Evolutionary conservation across 2,329 filamentous ascomycete genomes (phyloP).

Genomic region (Fonsecaea monophora): DNA sequence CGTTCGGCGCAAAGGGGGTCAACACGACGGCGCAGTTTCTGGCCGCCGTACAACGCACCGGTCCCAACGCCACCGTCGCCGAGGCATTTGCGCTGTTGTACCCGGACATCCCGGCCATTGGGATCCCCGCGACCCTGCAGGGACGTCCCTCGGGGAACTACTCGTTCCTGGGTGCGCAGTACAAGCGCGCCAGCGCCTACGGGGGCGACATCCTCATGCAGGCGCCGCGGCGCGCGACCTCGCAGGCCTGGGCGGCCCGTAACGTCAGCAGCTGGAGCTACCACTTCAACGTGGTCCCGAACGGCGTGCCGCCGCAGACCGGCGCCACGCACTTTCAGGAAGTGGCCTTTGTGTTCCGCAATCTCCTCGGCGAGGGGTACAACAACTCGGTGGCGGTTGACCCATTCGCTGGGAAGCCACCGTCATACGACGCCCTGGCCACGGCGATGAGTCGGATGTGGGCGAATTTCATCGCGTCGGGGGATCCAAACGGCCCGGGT

Average conservation of each 20-base stretch:
- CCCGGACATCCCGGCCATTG: constrained; percentile 58
- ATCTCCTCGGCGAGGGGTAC: constrained; percentile 43
- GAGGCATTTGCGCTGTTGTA: constrained; percentile 56
- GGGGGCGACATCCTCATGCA: constrained; percentile 64
- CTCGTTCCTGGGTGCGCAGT: constrained; percentile 52
- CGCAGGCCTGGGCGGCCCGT: constrained; percentile 58
- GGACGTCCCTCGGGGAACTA: constrained; percentile 21
- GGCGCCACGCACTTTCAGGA: constrained; percentile 63
- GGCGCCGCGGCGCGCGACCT: constrained; percentile 61
- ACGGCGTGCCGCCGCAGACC: constrained; percentile 51
- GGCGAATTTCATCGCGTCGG: constrained; percentile 57
- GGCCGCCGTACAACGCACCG: constrained; percentile 46
- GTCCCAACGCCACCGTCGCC: constrained; percentile 30
- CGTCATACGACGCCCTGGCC: constrained; percentile 53
- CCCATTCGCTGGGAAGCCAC: constrained; percentile 50
- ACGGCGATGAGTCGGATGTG: constrained; percentile 60
- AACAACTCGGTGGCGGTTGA: constrained; percentile 25
- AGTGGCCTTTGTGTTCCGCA: constrained; percentile 63
- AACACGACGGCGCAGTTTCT: constrained; percentile 63
- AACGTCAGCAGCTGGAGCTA: constrained; percentile 65
- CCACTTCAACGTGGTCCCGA: constrained; percentile 64
- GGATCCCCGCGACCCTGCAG: constrained; percentile 55
- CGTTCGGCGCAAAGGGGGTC: constrained; percentile 60
- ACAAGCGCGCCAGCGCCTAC: constrained; percentile 62
- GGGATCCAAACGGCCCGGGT: constrained; percentile 51